These are phyloP conservation scores for Cladosporium sp. DNA, from an alignment of 2,329 filamentous ascomycete genomes.

Conservation along the genomic window DNA sequence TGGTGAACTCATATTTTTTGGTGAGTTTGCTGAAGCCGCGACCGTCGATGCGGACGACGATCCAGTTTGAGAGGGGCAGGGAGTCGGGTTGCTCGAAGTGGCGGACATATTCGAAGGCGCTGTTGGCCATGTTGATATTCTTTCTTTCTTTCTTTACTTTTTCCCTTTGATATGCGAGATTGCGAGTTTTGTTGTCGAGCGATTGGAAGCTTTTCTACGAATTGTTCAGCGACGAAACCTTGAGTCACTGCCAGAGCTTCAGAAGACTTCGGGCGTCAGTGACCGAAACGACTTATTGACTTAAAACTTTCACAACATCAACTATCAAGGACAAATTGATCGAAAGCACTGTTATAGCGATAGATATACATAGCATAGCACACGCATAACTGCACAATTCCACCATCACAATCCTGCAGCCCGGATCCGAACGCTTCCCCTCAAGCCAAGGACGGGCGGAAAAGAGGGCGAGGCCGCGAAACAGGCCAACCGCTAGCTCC, in stretches of 20 bases:
- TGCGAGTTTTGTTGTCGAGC: not conserved
- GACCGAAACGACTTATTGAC: not conserved
- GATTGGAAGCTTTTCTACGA: not conserved
- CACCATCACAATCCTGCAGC: not conserved
- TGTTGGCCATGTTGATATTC: constrained; percentile 45
- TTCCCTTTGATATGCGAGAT: not conserved
- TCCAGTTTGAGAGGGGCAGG: constrained; percentile 88
- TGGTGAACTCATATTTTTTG: constrained; percentile 68
- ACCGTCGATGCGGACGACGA: constrained; percentile 90
- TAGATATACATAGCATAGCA: not conserved
- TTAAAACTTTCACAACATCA: too few species aligned
- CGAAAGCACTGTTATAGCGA: too few species aligned
- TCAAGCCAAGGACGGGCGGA: constrained; percentile 10
- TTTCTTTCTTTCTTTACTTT: not conserved
- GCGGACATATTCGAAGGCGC: constrained; percentile 81
- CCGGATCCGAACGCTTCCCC: not conserved
- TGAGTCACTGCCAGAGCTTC: not conserved
- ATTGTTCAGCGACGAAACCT: not conserved
- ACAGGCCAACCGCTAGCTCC: constrained; percentile 8
- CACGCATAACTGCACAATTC: constrained; percentile 1
- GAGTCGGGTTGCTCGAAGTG: constrained; percentile 77
- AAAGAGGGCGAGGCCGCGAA: constrained; percentile 12
- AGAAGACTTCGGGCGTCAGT: not conserved
- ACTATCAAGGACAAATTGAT: too few species aligned
- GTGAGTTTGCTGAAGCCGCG: constrained; percentile 78